phyloP scores from a whole-genome alignment of 805 yeast species.

The Candida piceae region DNA sequence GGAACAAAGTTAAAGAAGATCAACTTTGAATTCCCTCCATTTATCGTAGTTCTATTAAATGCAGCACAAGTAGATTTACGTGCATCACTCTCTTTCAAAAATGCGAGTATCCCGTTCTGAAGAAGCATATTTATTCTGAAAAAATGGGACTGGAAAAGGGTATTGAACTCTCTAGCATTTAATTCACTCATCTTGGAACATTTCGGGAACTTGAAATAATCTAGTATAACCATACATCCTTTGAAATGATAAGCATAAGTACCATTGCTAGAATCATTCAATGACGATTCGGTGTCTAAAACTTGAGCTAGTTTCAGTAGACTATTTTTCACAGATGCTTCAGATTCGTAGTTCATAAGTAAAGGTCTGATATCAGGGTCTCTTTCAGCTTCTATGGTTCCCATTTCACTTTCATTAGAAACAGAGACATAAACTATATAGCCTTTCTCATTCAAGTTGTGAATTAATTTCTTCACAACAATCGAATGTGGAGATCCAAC shows the following conservation, averaged over 20 bases:
- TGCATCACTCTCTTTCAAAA: constrained; percentile 26
- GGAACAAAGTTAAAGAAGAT: constrained; percentile 28
- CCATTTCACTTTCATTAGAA: constrained; percentile 53
- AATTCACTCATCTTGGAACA: constrained; percentile 24
- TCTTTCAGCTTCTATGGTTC: constrained; percentile 50
- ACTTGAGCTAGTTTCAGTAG: constrained; percentile 44
- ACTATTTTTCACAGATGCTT: constrained; percentile 39
- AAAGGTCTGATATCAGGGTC: constrained; percentile 68
- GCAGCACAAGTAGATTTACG: constrained; percentile 20
- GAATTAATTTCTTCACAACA: constrained; percentile 60
- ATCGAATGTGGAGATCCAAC: constrained; percentile 78
- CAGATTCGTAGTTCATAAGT: constrained; percentile 42
- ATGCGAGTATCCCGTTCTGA: constrained; percentile 25
- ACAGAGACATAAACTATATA: constrained; percentile 76
- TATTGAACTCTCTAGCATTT: constrained; percentile 22
- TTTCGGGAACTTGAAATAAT: constrained; percentile 34
- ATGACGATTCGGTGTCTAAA: constrained; percentile 31
- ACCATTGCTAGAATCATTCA: constrained; percentile 45
- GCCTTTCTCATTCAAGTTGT: constrained; percentile 73
- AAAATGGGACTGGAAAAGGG: constrained; percentile 24
- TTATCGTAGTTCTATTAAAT: constrained; percentile 15
- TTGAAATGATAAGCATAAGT: constrained; percentile 39
- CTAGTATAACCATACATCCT: constrained; percentile 70
- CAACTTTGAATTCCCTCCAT: constrained; percentile 27
- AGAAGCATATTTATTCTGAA: constrained; percentile 22